Evolutionary conservation across 164 flowering plant species (phyloP).

Genomic region (Liriodendron chinense): DNA sequence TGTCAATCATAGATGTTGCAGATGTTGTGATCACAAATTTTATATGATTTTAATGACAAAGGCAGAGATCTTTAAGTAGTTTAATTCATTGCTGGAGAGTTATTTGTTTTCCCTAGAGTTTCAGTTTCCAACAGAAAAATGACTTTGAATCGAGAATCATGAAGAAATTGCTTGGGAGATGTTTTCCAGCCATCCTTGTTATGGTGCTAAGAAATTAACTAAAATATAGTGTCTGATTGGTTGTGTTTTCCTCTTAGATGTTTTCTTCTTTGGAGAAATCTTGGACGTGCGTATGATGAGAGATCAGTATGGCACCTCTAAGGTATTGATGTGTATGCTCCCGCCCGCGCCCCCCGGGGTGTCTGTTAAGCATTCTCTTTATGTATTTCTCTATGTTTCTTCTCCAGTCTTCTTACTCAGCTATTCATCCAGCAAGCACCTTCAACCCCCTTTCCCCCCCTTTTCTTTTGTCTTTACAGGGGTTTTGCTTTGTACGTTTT

Average conservation of each 20-base stretch:
- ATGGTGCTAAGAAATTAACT: neutral
- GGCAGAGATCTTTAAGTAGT: neutral
- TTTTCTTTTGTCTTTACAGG: conserved; percentile 19
- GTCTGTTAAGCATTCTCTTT: neutral
- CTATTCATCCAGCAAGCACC: neutral
- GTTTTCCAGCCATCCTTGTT: neutral
- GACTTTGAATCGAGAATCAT: neutral
- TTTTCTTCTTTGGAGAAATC: conserved; percentile 38
- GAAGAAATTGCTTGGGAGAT: neutral
- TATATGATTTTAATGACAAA: neutral
- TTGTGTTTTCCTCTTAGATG: conserved; percentile 15
- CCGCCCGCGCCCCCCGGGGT: no score
- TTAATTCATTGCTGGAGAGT: neutral
- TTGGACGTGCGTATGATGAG: conserved; percentile 34
- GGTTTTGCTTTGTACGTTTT: conserved; percentile 41
- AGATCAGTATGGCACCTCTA: conserved; percentile 31
- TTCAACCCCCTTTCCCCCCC: neutral
- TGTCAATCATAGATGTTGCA: neutral
- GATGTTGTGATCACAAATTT: neutral
- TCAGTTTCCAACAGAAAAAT: neutral
- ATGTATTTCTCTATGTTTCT: neutral
- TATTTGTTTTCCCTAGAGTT: neutral
- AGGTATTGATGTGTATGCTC: conserved; percentile 21
- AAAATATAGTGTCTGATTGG: neutral
- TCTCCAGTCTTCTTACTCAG: neutral